Percentiles rank a stretch among this genome's conserved stretches.
Evolutionary conservation across 78 protist species (phyloP).

Genomic region (Emiliania huxleyi): DNA sequence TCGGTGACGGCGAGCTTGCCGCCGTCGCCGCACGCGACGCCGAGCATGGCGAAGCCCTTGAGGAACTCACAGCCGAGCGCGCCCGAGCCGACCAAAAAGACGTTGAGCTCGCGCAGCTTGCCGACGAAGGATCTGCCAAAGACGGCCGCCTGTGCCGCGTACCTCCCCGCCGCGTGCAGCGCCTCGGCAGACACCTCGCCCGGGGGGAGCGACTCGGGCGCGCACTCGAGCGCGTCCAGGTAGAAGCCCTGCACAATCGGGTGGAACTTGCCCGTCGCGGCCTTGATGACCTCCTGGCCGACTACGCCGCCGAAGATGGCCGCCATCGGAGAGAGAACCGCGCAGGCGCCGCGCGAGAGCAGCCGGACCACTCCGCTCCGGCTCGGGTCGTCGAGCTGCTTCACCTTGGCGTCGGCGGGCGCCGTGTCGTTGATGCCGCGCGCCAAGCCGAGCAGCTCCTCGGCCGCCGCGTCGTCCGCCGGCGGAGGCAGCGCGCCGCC

Average conservation of each 20-base stretch:
- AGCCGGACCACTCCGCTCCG: not conserved
- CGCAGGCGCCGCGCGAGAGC: not conserved
- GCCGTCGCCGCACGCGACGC: conserved; percentile 58
- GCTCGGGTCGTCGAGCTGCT: too few species aligned
- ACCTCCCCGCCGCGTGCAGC: too few species aligned
- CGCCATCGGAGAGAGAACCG: not conserved
- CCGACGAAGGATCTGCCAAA: not conserved
- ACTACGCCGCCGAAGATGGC: conserved; percentile 42
- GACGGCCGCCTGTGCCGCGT: conserved; percentile 25
- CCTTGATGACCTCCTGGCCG: conserved; percentile 56
- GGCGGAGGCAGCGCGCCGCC: conserved; percentile 61
- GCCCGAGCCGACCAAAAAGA: conserved; percentile 97
- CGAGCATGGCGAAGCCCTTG: conserved; percentile 93
- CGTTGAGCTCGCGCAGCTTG: not conserved
- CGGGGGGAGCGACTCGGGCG: too few species aligned
- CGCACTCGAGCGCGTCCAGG: too few species aligned
- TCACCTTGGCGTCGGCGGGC: not conserved
- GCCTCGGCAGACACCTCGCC: too few species aligned
- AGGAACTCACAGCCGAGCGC: conserved; percentile 98
- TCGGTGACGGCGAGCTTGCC: conserved; percentile 81
- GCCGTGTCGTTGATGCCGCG: conserved; percentile 26
- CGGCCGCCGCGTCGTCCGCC: conserved; percentile 51
- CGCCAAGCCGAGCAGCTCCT: conserved; percentile 43
- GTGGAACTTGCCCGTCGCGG: conserved; percentile 32
- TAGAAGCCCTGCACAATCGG: conserved; percentile 43